Evolutionary conservation across 164 flowering plant species (phyloP).

Genomic region (Berberis thunbergii): DNA sequence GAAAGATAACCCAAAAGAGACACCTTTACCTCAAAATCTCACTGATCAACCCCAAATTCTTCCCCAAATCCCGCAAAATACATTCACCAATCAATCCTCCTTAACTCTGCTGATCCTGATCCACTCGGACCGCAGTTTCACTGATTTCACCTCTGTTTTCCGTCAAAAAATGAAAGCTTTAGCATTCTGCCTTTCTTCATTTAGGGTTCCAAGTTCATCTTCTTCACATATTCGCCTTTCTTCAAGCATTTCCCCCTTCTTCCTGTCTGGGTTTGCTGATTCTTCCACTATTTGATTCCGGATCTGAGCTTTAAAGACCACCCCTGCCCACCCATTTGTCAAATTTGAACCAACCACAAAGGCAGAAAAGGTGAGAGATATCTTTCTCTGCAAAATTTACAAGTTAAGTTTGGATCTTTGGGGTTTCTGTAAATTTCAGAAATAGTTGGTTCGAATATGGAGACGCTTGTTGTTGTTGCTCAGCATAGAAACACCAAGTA

Average conservation of each 20-base stretch:
- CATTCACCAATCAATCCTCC: not conserved
- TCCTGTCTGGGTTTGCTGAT: not conserved
- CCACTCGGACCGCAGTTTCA: not conserved
- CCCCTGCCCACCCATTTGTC: no score
- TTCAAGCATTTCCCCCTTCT: not conserved
- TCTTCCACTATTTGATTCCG: no score
- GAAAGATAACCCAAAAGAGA: no score
- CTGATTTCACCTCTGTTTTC: not conserved
- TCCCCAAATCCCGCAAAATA: no score
- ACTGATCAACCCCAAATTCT: no score
- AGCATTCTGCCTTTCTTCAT: not conserved
- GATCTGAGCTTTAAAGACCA: not conserved
- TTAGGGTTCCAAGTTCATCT: not conserved
- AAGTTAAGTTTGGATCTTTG: not conserved
- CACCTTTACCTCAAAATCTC: no score
- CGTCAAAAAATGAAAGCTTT: not conserved
- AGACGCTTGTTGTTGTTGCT: slow-evolving; percentile 49
- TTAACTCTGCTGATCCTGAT: not conserved
- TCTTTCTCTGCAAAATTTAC: not conserved
- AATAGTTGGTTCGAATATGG: slow-evolving; percentile 31
- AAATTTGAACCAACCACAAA: not conserved
- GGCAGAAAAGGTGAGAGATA: not conserved
- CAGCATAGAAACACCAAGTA: slow-evolving; percentile 50
- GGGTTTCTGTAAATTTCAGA: not conserved
- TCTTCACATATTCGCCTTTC: not conserved